These are phyloP conservation scores for Apiotrichum sp. DNA, from an alignment of 1,284 basidiomycete genomes.

Conservation along the genomic window DNA sequence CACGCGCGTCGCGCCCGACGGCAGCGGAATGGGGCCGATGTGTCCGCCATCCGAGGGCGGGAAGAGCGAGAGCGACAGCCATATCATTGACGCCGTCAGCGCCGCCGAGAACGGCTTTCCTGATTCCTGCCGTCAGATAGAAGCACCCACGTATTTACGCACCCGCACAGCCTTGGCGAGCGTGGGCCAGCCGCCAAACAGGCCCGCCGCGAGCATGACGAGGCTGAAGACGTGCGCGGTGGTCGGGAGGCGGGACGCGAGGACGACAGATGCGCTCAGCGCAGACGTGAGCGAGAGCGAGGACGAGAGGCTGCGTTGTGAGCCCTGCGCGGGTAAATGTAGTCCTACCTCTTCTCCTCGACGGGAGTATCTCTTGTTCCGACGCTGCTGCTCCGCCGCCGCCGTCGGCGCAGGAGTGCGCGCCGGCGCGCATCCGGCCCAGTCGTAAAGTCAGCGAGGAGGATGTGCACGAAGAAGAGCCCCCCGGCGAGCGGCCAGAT, in stretches of 20 bases:
- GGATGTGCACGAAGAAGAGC: conserved; percentile 59
- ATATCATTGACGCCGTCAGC: conserved; percentile 30
- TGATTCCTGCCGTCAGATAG: conserved; percentile 21
- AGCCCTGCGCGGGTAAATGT: background rate
- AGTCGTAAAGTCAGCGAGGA: conserved; percentile 62
- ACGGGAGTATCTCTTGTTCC: conserved; percentile 11
- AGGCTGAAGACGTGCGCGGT: conserved; percentile 86
- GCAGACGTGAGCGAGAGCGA: conserved; percentile 92
- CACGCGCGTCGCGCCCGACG: conserved; percentile 18
- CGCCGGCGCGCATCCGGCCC: conserved; percentile 33
- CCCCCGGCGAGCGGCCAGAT: conserved; percentile 84
- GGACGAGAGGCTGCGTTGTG: conserved; percentile 62
- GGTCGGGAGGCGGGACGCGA: conserved; percentile 79
- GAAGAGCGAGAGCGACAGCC: conserved; percentile 27
- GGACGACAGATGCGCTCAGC: conserved; percentile 85
- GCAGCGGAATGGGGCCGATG: conserved; percentile 2
- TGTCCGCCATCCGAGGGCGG: background rate
- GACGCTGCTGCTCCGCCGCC: conserved; percentile 11
- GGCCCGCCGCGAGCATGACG: conserved; percentile 74
- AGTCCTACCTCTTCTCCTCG: conserved; percentile 32
- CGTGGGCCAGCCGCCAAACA: conserved; percentile 79
- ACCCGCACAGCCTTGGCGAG: conserved; percentile 74
- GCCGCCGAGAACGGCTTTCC: conserved; percentile 29
- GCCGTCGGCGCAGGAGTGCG: conserved; percentile 11
- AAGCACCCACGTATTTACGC: conserved; percentile 31